A percentile compares a stretch with the other conserved stretches of the same genome.
phyloP scores from a whole-genome alignment of 192 early-diverging fungal genomes.

The Blastocladiella britannica region DNA sequence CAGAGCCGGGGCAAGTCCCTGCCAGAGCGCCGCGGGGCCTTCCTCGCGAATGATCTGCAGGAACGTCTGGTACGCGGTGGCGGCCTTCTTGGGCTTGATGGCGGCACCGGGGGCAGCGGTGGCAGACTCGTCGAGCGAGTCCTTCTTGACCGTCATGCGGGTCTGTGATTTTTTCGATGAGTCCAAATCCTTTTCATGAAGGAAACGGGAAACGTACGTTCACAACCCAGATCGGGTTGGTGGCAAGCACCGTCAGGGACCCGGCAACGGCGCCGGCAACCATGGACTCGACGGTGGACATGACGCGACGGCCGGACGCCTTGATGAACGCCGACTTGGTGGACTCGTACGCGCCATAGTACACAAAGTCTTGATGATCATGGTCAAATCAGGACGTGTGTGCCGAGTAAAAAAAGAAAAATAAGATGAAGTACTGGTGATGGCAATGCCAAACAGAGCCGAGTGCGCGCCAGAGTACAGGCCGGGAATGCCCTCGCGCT shows the following conservation, averaged over 20 bases:
- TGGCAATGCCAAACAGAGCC: slow-evolving; percentile 85
- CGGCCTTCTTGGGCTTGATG: slow-evolving; percentile 23
- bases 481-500: slow-evolving; percentile 67
- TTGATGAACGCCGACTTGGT: slow-evolving; percentile 69
- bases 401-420: slow-evolving; percentile 3
- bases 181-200: background rate
- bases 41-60: slow-evolving; percentile 68
- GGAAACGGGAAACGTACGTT: slow-evolving; percentile 35
- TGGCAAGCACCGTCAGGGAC: slow-evolving; percentile 60
- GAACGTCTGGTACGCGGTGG: slow-evolving; percentile 24
- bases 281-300: slow-evolving; percentile 82
- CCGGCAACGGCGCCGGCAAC: slow-evolving; percentile 72
- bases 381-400: slow-evolving; percentile 3
- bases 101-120: too few relatives aligned
- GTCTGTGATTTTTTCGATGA: slow-evolving; percentile 24
- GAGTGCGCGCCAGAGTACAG: slow-evolving; percentile 88
- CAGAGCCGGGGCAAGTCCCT: slow-evolving; percentile 80
- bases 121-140: slow-evolving; percentile 24
- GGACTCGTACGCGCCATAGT: slow-evolving; percentile 74
- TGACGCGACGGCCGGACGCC: slow-evolving; percentile 29
- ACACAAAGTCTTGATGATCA: slow-evolving; percentile 13
- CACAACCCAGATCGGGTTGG: slow-evolving; percentile 98
- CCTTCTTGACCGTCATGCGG: slow-evolving; percentile 63
- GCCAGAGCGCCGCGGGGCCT: slow-evolving; percentile 69
- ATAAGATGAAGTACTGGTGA: slow-evolving; percentile 74